phyloP scores from a whole-genome alignment of 2,329 filamentous ascomycete genomes.

The Drechmeria coniospora region DNA sequence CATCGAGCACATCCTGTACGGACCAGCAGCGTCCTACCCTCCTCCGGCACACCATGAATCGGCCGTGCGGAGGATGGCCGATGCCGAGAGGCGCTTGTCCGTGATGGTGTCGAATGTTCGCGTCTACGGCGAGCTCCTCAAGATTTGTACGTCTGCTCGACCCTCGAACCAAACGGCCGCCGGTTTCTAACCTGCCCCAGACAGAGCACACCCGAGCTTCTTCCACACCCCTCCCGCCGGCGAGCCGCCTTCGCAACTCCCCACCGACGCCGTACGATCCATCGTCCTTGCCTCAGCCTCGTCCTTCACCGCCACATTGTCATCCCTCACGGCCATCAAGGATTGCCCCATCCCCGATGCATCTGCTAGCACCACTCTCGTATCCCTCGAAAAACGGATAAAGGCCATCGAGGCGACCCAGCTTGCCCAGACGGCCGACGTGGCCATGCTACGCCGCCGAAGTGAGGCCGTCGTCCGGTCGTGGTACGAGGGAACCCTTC shows the following conservation, averaged over 20 bases:
- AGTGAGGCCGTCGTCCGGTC: slow-evolving; percentile 47
- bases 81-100: slow-evolving; percentile 39
- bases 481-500: slow-evolving; percentile 61
- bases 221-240: slow-evolving; percentile 32
- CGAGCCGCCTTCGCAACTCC: slow-evolving; percentile 35
- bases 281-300: slow-evolving; percentile 41
- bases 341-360: slow-evolving; percentile 43
- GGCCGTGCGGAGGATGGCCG: slow-evolving; percentile 27
- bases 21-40: slow-evolving; percentile 19
- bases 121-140: slow-evolving; percentile 43
- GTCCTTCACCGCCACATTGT: slow-evolving; percentile 38
- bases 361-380: slow-evolving; percentile 37
- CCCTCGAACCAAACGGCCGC: background rate
- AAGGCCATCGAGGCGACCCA: slow-evolving; percentile 45
- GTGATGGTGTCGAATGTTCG: slow-evolving; percentile 33
- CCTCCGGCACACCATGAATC: slow-evolving; percentile 21
- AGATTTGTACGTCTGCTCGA: slow-evolving; percentile 33
- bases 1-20: slow-evolving; percentile 43
- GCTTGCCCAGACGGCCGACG: slow-evolving; percentile 43
- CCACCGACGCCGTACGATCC: slow-evolving; percentile 33
- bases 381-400: slow-evolving; percentile 45
- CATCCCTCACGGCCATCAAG: slow-evolving; percentile 38
- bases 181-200: slow-evolving; percentile 14
- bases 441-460: slow-evolving; percentile 45
- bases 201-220: slow-evolving; percentile 37